Conservation (phyloP, 192 early-diverging fungal species). For the Funneliformis mosseae region DNA sequence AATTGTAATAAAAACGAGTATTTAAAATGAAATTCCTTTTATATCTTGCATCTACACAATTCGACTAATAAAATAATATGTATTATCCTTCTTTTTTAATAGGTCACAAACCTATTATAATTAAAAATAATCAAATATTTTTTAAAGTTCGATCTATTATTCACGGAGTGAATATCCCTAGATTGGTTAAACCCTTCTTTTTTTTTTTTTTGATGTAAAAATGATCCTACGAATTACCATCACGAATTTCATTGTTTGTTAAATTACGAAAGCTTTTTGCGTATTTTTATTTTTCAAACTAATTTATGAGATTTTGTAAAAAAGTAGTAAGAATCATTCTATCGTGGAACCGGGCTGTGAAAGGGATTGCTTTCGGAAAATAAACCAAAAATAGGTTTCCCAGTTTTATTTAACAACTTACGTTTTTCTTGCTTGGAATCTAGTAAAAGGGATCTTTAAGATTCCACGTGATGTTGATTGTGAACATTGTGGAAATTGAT, state of each 20-base stretch:
- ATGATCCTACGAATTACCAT: neutral
- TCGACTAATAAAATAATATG: too few relatives aligned
- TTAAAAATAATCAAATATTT: too few relatives aligned
- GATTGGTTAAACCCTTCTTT: neutral
- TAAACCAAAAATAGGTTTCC: neutral
- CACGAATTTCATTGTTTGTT: neutral
- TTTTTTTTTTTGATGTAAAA: neutral
- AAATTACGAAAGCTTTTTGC: neutral
- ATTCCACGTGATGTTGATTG: neutral
- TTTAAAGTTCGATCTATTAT: neutral
- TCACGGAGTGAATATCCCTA: neutral
- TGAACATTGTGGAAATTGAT: neutral
- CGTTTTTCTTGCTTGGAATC: neutral
- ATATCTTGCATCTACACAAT: too few relatives aligned
- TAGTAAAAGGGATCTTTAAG: neutral
- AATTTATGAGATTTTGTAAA: too few relatives aligned
- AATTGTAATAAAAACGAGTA: too few relatives aligned
- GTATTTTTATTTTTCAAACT: too few relatives aligned
- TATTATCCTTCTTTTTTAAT: too few relatives aligned
- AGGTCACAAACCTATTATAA: too few relatives aligned
- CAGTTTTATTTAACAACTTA: neutral
- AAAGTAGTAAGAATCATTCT: neutral
- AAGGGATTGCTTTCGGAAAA: neutral
- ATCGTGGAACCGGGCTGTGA: neutral
- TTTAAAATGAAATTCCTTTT: too few relatives aligned